Evolutionary conservation across 2,329 filamentous ascomycete species (phyloP), one percentile per base, ranked within the genome.

Genomic region (Cytospora schulzeri): DNA sequence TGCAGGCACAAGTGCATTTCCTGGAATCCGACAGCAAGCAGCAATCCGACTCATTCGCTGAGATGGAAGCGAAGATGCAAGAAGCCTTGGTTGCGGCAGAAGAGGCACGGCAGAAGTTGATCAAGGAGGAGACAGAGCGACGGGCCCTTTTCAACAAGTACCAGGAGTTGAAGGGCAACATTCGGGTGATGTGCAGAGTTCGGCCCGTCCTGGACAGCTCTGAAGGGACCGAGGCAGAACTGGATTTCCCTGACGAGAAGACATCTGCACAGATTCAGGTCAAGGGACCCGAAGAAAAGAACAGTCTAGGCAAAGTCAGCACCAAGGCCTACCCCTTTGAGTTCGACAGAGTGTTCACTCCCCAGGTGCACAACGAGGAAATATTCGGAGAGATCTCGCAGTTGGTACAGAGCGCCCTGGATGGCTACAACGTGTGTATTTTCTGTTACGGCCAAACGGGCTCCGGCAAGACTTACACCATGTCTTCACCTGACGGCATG

Each of bases 361-460:
- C 93, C 0, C 77, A 80, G 0, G 87, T 89, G 1, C 85, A 89
- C 69, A 99, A 99, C 73, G 83, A 87, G 22, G 90, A 96, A 69
- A 89, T 99, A 1, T 99, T 99, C 74, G 92, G 91, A 62, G 95
- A 99, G 74, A 98, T 98, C 73, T 96, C 92, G 63, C 95, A 99
- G 74, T 85, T 99, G 38, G 93, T 99, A 1, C 95, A 99, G 77
- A 96, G 92, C 70, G 95, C 96, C 0, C 83, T 99, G 48, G 95
- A 99, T 73, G 95, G 95, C 1, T 99, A 97, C 80, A 99, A 98
- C 70, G 95, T 99, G 59, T 98, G 94, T 77, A 98, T 99, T 68
- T 97, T 99, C 79, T 97, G 93, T 74, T 99, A 99, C 73, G 95
- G 95, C 52, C 95, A 99, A 76, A 99, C 95, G 0, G 95, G 95